Conservation (phyloP, 192 early-diverging fungal species). For the Obelidium mucronatum region DNA sequence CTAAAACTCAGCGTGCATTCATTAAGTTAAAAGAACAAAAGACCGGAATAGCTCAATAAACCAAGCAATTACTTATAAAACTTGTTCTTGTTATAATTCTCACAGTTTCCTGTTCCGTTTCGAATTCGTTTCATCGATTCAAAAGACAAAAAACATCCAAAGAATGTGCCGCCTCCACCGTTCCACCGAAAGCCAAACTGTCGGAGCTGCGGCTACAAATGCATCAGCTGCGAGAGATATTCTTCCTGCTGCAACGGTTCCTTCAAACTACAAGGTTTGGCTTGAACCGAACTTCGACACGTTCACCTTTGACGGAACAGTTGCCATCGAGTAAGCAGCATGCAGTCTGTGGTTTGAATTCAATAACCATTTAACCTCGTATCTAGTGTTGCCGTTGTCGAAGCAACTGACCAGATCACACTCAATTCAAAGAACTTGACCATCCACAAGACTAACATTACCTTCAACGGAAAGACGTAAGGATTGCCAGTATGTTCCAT, state of each 20-base stretch:
- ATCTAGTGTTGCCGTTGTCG: background rate
- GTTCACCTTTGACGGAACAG: constrained; percentile 82
- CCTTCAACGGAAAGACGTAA: background rate
- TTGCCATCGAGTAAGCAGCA: constrained; percentile 70
- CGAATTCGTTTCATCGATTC: no score
- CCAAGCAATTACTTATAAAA: no score
- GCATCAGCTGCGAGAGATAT: constrained; percentile 55
- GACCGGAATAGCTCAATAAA: no score
- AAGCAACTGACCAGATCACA: background rate
- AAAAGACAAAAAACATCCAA: constrained; percentile 9
- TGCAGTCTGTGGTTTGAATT: no score
- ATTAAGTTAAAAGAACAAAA: no score
- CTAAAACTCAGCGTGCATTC: no score
- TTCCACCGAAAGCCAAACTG: background rate
- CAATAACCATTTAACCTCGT: background rate
- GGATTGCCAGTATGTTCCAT: background rate
- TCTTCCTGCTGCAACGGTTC: constrained; percentile 78
- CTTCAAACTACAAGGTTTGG: constrained; percentile 78
- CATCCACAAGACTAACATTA: constrained; percentile 10
- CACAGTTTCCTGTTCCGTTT: no score
- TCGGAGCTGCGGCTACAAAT: background rate
- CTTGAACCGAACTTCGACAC: constrained; percentile 78
- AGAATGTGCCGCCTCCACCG: constrained; percentile 38
- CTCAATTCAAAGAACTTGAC: constrained; percentile 23
- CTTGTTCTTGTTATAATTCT: no score